Evolutionary conservation across 805 yeast genomes (phyloP).

Genomic region (Metschnikowia aberdeeniae): DNA sequence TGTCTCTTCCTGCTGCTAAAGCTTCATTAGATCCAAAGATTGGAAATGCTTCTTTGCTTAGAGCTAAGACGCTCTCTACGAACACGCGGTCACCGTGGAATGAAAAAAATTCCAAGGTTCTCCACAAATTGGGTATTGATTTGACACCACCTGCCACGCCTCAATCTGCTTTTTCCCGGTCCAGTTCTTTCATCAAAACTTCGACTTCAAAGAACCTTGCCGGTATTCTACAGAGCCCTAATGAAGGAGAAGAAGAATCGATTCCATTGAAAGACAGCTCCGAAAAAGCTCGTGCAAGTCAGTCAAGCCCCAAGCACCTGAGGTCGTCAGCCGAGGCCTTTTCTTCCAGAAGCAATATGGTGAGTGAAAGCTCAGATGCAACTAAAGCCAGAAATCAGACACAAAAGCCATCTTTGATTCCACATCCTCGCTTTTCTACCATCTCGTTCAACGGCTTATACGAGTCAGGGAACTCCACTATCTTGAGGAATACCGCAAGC

Average conservation of each 20-base stretch:
- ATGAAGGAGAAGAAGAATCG: constrained; percentile 6
- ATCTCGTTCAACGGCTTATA: constrained; percentile 39
- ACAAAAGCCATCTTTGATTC: constrained; percentile 23
- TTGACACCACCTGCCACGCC: constrained; percentile 15
- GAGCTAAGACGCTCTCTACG: constrained; percentile 31
- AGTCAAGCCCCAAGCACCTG: neutral
- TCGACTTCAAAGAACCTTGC: constrained; percentile 35
- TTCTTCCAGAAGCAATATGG: neutral
- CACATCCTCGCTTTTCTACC: constrained; percentile 42
- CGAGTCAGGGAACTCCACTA: constrained; percentile 7
- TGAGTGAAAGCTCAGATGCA: neutral
- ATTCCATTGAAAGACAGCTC: neutral
- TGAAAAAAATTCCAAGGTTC: constrained; percentile 30
- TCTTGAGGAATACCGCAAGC: constrained; percentile 10
- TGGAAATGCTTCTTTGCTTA: constrained; percentile 24
- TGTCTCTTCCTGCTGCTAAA: constrained; percentile 11
- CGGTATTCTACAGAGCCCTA: constrained; percentile 12
- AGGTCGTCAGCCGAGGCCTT: neutral
- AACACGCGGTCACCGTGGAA: constrained; percentile 24
- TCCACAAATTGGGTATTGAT: constrained; percentile 37
- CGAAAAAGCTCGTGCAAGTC: neutral
- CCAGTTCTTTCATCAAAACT: constrained; percentile 27
- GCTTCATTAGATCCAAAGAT: constrained; percentile 38
- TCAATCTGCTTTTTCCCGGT: constrained; percentile 14
- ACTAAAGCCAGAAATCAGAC: neutral